Percentiles rank a stretch among this genome's conserved stretches.
These are phyloP conservation scores for Penicillium hordei DNA, from an alignment of 2,329 filamentous ascomycete genomes.

Conservation along the genomic window DNA sequence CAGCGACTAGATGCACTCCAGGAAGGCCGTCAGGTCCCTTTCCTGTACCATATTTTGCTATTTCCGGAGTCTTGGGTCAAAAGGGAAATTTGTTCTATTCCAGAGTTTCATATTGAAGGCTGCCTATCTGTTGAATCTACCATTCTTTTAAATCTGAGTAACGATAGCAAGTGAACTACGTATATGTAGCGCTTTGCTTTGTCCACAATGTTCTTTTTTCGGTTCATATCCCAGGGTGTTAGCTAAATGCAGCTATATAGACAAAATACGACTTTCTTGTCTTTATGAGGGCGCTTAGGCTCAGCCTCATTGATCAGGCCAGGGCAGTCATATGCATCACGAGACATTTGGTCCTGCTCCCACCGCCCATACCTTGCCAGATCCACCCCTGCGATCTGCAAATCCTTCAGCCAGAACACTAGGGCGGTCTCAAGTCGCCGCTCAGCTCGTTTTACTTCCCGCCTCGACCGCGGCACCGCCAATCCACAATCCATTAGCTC, in stretches of 20 bases:
- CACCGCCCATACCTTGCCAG: no score
- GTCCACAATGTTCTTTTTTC: not conserved
- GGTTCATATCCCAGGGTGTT: not conserved
- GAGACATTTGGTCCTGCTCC: no score
- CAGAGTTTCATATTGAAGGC: conserved; percentile 27
- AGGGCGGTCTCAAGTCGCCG: no score
- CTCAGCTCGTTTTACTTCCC: no score
- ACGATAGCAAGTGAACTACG: not conserved
- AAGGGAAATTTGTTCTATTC: conserved; percentile 34
- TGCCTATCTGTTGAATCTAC: conserved; percentile 16
- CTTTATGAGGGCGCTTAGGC: not conserved
- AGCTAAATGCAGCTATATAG: not conserved
- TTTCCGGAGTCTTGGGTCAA: conserved; percentile 44
- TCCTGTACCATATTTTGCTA: conserved; percentile 45
- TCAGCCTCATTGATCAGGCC: not conserved
- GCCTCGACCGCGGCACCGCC: no score
- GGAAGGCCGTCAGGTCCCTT: conserved; percentile 29
- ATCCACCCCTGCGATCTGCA: no score
- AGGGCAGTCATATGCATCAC: not conserved
- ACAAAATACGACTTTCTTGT: not conserved
- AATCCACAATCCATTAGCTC: no score
- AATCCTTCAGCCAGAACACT: no score
- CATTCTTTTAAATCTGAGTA: conserved; percentile 5
- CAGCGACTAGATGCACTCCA: conserved; percentile 40
- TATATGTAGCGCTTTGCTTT: not conserved